phyloP scores from a whole-genome alignment of 495 filamentous ascomycete genomes.

The Trichoderma erinaceum region DNA sequence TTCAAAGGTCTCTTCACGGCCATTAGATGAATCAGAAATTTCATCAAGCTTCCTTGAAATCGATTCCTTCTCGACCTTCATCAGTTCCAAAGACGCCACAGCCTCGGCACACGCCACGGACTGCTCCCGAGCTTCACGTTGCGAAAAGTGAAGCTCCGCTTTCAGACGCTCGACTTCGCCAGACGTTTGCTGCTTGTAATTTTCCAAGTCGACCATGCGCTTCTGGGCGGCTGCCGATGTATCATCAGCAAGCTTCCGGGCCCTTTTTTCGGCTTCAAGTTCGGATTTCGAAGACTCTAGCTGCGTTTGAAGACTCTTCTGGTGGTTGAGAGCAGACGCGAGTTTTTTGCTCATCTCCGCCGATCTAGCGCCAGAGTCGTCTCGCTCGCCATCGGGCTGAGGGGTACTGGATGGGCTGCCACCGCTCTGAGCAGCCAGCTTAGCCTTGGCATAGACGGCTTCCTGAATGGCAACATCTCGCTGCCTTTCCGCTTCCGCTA shows the following conservation, averaged over 20 bases:
- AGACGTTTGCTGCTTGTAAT: constrained; percentile 70
- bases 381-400: constrained; percentile 59
- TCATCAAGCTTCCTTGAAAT: constrained; percentile 64
- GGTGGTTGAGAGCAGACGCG: constrained; percentile 67
- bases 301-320: constrained; percentile 67
- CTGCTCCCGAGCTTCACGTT: constrained; percentile 72
- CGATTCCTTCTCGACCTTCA: constrained; percentile 79
- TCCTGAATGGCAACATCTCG: constrained; percentile 86
- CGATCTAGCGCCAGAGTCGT: constrained; percentile 57
- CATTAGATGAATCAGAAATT: constrained; percentile 56
- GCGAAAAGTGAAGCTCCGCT: constrained; percentile 70
- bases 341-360: constrained; percentile 76
- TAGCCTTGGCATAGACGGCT: constrained; percentile 90
- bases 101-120: constrained; percentile 69
- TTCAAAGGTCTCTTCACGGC: constrained; percentile 64
- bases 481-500: constrained; percentile 90
- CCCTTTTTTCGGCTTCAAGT: constrained; percentile 71
- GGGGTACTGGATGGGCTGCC: constrained; percentile 61
- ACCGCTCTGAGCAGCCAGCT: constrained; percentile 74
- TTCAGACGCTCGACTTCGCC: constrained; percentile 79
- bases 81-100: constrained; percentile 60
- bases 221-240: constrained; percentile 75
- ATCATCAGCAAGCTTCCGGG: constrained; percentile 80
- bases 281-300: constrained; percentile 62
- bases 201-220: constrained; percentile 74